Percentiles rank a stretch among this genome's conserved stretches.
phyloP scores from a whole-genome alignment of 2,329 filamentous ascomycete species.

The Pseudocercospora pini-densiflorae region DNA sequence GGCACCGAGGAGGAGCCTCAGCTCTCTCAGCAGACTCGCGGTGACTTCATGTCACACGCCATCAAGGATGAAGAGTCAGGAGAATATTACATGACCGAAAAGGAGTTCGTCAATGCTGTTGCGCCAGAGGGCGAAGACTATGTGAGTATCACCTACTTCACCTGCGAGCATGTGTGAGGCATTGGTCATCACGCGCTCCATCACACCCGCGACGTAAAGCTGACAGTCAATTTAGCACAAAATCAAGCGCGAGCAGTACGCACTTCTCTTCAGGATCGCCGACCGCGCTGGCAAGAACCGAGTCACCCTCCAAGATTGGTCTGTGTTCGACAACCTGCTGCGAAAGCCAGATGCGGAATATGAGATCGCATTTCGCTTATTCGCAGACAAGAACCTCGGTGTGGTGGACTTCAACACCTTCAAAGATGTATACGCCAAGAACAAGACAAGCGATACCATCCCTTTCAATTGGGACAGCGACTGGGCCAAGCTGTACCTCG shows the following conservation, averaged over 20 bases:
- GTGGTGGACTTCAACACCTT: conserved; percentile 90
- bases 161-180: background rate
- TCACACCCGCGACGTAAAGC: conserved; percentile 7
- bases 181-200: background rate
- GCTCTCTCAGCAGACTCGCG: conserved; percentile 74
- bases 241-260: conserved; percentile 94
- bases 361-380: conserved; percentile 96
- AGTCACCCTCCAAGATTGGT: conserved; percentile 84
- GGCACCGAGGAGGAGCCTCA: conserved; percentile 51
- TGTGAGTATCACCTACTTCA: conserved; percentile 54
- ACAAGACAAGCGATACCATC: conserved; percentile 82
- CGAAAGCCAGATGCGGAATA: conserved; percentile 96
- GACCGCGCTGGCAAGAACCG: conserved; percentile 76
- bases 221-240: conserved; percentile 71
- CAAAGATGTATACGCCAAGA: conserved; percentile 80
- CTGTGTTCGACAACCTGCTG: conserved; percentile 90
- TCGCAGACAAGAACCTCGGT: conserved; percentile 83
- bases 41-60: conserved; percentile 77
- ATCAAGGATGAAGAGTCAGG: conserved; percentile 74
- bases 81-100: conserved; percentile 77
- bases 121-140: conserved; percentile 88
- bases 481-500: conserved; percentile 94
- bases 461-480: conserved; percentile 98
- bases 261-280: conserved; percentile 88
- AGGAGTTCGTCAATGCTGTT: conserved; percentile 91